Conservation (phyloP, 2,329 filamentous ascomycete species). For the Phoma herbarum region DNA sequence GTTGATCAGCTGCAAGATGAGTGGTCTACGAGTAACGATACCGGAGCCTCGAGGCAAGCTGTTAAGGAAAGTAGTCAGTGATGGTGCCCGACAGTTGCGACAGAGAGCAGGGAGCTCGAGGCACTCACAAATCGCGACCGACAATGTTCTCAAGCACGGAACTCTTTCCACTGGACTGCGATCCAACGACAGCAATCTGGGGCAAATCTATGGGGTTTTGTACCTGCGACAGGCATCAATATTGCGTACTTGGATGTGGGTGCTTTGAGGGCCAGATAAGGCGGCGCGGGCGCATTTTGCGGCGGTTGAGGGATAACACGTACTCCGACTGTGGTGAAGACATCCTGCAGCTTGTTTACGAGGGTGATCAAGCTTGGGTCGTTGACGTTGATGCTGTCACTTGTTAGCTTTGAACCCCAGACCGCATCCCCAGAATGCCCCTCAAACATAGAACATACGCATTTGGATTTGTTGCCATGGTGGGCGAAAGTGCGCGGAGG, state of each 20-base stretch:
- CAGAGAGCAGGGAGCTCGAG: not conserved
- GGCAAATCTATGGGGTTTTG: constrained; percentile 99
- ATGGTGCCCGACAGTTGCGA: constrained; percentile 21
- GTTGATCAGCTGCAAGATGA: constrained; percentile 98
- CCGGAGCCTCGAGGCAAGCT: constrained; percentile 96
- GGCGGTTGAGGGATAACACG: constrained; percentile 45
- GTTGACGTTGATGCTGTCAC: constrained; percentile 73
- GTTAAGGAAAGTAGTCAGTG: constrained; percentile 38
- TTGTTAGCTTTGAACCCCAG: constrained; percentile 39
- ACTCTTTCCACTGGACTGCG: constrained; percentile 99
- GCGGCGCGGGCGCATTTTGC: constrained; percentile 5
- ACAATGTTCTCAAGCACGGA: constrained; percentile 99
- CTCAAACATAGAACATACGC: constrained; percentile 44
- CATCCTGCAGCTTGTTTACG: constrained; percentile 99
- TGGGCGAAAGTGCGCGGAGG: constrained; percentile 31
- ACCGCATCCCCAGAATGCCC: constrained; percentile 23
- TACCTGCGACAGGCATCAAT: constrained; percentile 65
- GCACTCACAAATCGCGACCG: constrained; percentile 92
- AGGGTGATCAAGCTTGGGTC: constrained; percentile 77
- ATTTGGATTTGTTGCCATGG: constrained; percentile 54
- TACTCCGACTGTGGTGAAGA: constrained; percentile 94
- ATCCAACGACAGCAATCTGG: constrained; percentile 97
- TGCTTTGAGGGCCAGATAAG: constrained; percentile 13
- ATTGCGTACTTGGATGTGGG: constrained; percentile 21
- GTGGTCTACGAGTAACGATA: constrained; percentile 94